Base-by-base conservation (phyloP, 768 basidiomycete genomes). In the Leucocoprinus sp. region DNA sequence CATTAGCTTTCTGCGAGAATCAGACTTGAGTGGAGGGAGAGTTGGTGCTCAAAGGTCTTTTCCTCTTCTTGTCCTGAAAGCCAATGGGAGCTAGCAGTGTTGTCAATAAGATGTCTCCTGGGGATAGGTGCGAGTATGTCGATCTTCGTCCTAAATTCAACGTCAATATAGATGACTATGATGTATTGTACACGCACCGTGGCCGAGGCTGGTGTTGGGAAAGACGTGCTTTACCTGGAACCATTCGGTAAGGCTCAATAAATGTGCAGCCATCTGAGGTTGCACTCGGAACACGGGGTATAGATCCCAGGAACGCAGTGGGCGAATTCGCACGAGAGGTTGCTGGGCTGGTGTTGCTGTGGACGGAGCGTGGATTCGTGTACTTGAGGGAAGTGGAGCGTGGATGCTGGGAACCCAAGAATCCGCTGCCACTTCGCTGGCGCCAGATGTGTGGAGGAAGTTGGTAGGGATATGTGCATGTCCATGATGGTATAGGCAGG, bases 61-160 rank as follows among this genome's bases (percentile, higher is more conserved):
- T 14, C 36, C 29, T 68, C 70, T 11, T 26, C 19, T 12, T 11
- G 6, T 22, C 19, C 44, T 28, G 9, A 27, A 7, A 84, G 69
- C 83, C 82, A 83, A 37, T 75, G 71, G 42, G 74, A 72, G 48
- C 75, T 76, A 34, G 78, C 75, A 8, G 71, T 68, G 33, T 68
- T 70, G 45, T 84, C 80, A 6, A 85, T 64, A 44, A 79, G 67
- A 55, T 84, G 79, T 45, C 79, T 68, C 8, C 75, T 77, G n/a
- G 83, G 83, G 19, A 77, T 70, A 1, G 83, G 82, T 0, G 84
- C 71, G 35, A 79, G 61, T 28, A 84, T 82, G 51, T 61, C 50
- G 18, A 40, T 23, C 22, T 54, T 50, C 22, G 29, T 43, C 23
- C 50, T 53, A 15, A 6, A 18, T 21, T 17, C 28, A 7, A 33